Base-by-base conservation (phyloP, 148 eudicot genomes). In the Salicornia ramosissima region DNA sequence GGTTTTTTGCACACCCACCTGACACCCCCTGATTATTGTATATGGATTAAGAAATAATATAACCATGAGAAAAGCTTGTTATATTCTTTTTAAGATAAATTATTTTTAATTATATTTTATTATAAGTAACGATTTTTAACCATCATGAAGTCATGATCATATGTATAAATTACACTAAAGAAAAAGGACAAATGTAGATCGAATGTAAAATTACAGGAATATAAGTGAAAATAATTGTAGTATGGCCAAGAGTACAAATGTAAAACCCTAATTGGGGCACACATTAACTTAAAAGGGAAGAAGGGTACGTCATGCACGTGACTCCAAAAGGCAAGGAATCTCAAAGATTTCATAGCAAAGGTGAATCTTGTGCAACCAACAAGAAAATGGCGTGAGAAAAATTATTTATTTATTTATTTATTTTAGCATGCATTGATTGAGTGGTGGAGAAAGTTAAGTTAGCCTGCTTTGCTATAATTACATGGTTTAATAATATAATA, bases 281-380 rank as follows among this genome's bases (percentile, higher is more conserved):
- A 13, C 25, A 1, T 62, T 64, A 40, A 22, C 59, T 73, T 67
- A 22, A 28, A 60, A 58, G 50, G 15, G 30, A 68, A 75, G 65
- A 30, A 74, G 50, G 7, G 0, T 29, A 62, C 67, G 63, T 69
- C 54, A 60, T 28, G 68, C 78, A 75, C 78, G 78, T 75, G 78
- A 51, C 68, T 52, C 11, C 31, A 75, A 67, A 75, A 61, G 69
- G 42, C 50, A 68, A 60, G 69, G 78, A 75, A 75, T 75, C 78
- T 75, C 73, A 51, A 68, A 75, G 78, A 75, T 75, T 62, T 61
- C 13, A 62, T 53, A 69, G 52, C 63, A 75, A 75, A 69, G 68
- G 63, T 70, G 72, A 61, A 75, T 75, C 78, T 75, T 69, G 10
- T 54, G 33, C 31, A 63, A 59, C 63, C 31, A 57, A 59, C 59